Evolutionary conservation across 371 early-diverging fungal species (phyloP).

Genomic region (Coemansia sp.): DNA sequence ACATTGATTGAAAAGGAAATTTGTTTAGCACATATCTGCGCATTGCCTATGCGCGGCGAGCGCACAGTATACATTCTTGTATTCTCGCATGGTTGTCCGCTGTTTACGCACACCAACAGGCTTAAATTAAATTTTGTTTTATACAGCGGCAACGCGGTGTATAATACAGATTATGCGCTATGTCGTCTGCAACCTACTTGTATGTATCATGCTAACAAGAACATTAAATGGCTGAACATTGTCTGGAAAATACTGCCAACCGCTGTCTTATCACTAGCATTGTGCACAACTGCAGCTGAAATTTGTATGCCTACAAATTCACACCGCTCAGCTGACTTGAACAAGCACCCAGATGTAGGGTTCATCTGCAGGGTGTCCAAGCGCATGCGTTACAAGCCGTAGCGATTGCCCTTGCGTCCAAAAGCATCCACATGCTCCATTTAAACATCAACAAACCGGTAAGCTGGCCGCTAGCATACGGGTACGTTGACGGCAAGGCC

Average conservation of each 20-base stretch:
- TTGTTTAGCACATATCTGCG: neutral
- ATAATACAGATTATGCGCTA: neutral
- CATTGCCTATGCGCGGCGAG: conserved; percentile 3
- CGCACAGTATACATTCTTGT: conserved; percentile 3
- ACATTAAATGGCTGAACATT: neutral
- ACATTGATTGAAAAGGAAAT: neutral
- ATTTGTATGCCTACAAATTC: neutral
- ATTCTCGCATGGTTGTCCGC: neutral
- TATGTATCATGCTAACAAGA: neutral
- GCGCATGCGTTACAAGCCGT: no score
- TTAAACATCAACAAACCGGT: neutral
- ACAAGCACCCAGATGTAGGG: neutral
- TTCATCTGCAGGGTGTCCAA: neutral
- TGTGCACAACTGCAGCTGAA: neutral
- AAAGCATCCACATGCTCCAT: neutral
- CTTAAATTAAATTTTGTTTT: neutral
- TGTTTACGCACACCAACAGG: neutral
- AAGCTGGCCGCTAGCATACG: conserved; percentile 59
- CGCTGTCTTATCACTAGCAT: no score
- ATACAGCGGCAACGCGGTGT: neutral
- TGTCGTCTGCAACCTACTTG: neutral
- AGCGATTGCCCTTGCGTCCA: neutral
- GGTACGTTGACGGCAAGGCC: conserved; percentile 91
- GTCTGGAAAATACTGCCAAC: neutral
- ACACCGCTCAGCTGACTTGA: neutral